Evolutionary conservation across 495 filamentous ascomycete species (phyloP), one percentile per base, ranked within the genome.

Genomic region (Bathelium albidoporum): DNA sequence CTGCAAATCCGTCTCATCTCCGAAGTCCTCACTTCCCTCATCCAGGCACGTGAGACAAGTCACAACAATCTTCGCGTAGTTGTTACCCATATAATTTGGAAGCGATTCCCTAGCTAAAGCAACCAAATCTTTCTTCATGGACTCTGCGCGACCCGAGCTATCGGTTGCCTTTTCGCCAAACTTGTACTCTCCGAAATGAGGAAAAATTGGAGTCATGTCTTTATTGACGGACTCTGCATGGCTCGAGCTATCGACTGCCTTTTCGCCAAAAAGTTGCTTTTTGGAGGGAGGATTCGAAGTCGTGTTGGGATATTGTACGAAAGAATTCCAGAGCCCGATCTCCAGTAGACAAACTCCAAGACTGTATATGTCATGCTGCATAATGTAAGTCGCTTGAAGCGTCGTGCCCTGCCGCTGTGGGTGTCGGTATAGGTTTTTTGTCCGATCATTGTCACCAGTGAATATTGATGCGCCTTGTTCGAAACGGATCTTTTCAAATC

Each of bases 311-410:
- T 39, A 39, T 39, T 39, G 34, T 14, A 67, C 69, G 61, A 86
- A 80, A 1, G 78, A 77, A 2, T 72, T 65, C 83, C 83, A 86
- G 18, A 87, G 62, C 0, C 82, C 84, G 36, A 88, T 75, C 71
- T 88, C 85, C 0, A 88, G 66, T 0, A 88, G 73, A 62, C 79
- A 80, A 10, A 84, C 80, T 0, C 85, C 85, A 14, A 87, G 74
- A 66, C 81, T 83, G 67, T 87, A 87, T 31, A 87, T 83, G 66
- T 87, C 85, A 70, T 87, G 82, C 64, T 84, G 81, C 81, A 85
- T 86, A 7, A 60, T 69, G 62, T 84, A 85, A 9, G 60, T 36
- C 1, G 76, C 74, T 55, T 73, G 63, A 1, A 74, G 75, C 26
- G 60, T 66, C 0, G 68, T 7, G 1, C 83, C 82, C 45, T 82